These are phyloP conservation scores for Auxenochlorella pyrenoidosa DNA, from an alignment of 139 green algal genomes.

Conservation along the genomic window DNA sequence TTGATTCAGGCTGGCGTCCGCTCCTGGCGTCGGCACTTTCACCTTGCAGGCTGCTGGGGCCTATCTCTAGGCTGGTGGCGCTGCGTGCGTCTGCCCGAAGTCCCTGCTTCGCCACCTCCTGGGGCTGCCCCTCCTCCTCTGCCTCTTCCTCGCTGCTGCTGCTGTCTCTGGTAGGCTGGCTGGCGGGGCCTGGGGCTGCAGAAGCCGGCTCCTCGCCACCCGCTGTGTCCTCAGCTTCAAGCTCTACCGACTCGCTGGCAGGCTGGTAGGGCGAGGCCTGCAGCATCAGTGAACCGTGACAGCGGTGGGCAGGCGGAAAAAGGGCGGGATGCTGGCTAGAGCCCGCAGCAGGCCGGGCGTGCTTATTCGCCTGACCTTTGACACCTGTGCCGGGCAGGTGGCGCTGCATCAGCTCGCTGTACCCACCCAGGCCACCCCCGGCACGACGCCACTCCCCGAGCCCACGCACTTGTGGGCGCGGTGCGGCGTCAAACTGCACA, in stretches of 20 bases:
- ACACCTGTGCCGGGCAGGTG: background rate
- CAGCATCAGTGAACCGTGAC: too few species aligned
- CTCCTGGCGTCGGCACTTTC: too few species aligned
- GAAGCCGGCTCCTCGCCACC: background rate
- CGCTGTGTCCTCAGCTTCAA: background rate
- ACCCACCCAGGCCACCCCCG: background rate
- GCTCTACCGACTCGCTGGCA: background rate
- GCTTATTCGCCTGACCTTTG: too few species aligned
- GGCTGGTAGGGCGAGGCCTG: background rate
- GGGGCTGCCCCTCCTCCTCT: background rate
- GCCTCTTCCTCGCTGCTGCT: background rate
- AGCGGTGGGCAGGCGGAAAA: too few species aligned
- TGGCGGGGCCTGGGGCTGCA: too few species aligned
- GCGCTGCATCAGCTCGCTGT: background rate
- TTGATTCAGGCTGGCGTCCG: background rate
- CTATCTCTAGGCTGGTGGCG: too few species aligned
- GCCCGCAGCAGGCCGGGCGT: too few species aligned
- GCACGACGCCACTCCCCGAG: background rate
- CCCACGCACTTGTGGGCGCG: conserved; percentile 47
- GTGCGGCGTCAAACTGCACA: conserved; percentile 68
- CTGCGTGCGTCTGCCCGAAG: too few species aligned
- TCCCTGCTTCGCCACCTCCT: too few species aligned
- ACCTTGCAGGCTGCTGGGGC: too few species aligned
- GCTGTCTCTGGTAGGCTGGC: background rate
- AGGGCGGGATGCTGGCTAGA: too few species aligned